A percentile compares a stretch with the other conserved stretches of the same genome.
Conservation (phyloP, 352 stramenopile genomes). For the Pythium vanterpoolii region DNA sequence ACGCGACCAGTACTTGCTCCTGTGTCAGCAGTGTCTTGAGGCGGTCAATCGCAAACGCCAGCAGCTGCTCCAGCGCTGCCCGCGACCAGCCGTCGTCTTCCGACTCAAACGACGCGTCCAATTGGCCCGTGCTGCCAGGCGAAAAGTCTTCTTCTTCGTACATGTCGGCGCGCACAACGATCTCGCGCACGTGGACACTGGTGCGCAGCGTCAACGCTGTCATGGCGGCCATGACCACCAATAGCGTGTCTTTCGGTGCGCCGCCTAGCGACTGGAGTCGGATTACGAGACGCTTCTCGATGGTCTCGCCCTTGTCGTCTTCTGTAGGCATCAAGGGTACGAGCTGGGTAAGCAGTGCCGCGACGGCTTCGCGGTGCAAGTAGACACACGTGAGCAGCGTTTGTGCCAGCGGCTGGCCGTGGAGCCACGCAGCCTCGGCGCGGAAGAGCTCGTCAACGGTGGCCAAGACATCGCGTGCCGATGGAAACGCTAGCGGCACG, state of each 20-base stretch:
- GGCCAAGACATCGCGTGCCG: constrained; percentile 60
- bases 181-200: constrained; percentile 70
- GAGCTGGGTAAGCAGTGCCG: constrained; percentile 60
- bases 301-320: constrained; percentile 12
- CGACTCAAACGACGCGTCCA: constrained; percentile 49
- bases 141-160: constrained; percentile 97
- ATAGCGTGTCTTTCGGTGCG: constrained; percentile 47
- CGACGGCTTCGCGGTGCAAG: constrained; percentile 71
- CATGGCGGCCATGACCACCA: constrained; percentile 69
- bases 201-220: constrained; percentile 73
- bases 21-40: constrained; percentile 38
- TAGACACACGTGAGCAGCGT: constrained; percentile 90
- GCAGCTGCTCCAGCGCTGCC: constrained; percentile 36
- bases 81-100: constrained; percentile 27
- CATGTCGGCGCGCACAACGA: constrained; percentile 91
- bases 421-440: constrained; percentile 77
- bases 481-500: constrained; percentile 62
- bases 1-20: constrained; percentile 29
- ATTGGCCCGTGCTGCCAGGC: constrained; percentile 40
- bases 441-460: constrained; percentile 77
- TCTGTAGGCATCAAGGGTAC: not conserved
- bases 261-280: constrained; percentile 10
- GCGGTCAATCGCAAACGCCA: constrained; percentile 44
- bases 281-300: constrained; percentile 32
- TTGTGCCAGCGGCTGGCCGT: constrained; percentile 82